These are phyloP conservation scores for Pichia paraexigua DNA, from an alignment of 805 yeast species.

Conservation along the genomic window DNA sequence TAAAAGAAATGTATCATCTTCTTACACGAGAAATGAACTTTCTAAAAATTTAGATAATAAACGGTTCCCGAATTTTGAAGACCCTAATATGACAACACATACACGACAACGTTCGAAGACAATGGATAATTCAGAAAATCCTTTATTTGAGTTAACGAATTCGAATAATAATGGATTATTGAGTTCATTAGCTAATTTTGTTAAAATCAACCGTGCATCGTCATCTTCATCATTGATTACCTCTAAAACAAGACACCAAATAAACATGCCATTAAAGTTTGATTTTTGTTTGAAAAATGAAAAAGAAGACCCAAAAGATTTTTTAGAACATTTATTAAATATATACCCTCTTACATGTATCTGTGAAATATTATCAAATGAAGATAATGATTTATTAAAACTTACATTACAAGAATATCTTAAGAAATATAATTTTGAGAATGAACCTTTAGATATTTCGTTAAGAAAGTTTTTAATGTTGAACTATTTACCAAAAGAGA, in stretches of 20 bases:
- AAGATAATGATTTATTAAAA: constrained; percentile 24
- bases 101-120: constrained; percentile 29
- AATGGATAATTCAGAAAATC: constrained; percentile 21
- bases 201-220: constrained; percentile 16
- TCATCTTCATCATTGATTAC: background rate
- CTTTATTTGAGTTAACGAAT: constrained; percentile 7
- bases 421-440: constrained; percentile 38
- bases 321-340: constrained; percentile 25
- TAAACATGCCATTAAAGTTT: background rate
- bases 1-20: background rate
- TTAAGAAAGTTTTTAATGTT: constrained; percentile 50
- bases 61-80: background rate
- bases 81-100: background rate
- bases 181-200: constrained; percentile 24
- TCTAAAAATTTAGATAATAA: background rate
- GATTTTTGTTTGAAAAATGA: background rate
- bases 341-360: constrained; percentile 21
- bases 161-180: constrained; percentile 19
- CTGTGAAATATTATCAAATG: constrained; percentile 24
- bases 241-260: background rate
- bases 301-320: constrained; percentile 27
- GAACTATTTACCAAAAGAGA: constrained; percentile 57
- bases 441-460: constrained; percentile 59
- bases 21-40: background rate
- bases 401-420: constrained; percentile 19